Evolutionary conservation across 2,329 filamentous ascomycete species (phyloP).

Genomic region (Epichloe uncinata): DNA sequence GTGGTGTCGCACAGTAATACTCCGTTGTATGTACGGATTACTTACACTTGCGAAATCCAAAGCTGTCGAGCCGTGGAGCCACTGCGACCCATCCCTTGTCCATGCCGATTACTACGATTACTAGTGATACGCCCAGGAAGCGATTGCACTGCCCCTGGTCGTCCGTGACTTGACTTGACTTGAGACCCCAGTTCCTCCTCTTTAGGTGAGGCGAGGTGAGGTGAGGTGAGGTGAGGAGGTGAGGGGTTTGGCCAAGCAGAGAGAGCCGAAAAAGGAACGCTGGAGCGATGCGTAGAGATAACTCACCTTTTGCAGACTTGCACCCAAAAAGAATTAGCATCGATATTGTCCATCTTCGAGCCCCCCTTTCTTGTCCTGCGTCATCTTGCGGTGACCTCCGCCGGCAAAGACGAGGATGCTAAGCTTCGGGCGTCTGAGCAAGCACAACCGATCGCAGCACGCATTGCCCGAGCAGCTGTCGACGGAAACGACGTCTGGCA

Average conservation of each 20-base stretch:
- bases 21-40: no score
- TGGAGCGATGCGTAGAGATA: conserved; percentile 3
- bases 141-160: neutral
- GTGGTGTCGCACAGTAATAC: no score
- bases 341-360: conserved; percentile 1
- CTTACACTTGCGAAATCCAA: neutral
- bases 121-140: neutral
- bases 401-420: conserved; percentile 27
- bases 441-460: conserved; percentile 45
- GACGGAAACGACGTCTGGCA: conserved; percentile 17
- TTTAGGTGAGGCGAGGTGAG: no score
- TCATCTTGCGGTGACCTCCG: neutral
- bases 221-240: no score
- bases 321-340: conserved; percentile 3
- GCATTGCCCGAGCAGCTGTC: conserved; percentile 34
- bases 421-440: conserved; percentile 40
- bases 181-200: no score
- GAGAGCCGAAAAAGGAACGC: conserved; percentile 2
- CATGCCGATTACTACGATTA: no score
- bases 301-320: conserved; percentile 7
- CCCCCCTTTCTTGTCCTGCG: neutral
- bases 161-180: neutral
- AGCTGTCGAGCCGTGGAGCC: neutral
- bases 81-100: neutral
- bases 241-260: conserved; percentile 2